Evolutionary conservation across 2,329 filamentous ascomycete species (phyloP), one percentile per base, ranked within the genome.

Genomic region (Hysterium pulicare): DNA sequence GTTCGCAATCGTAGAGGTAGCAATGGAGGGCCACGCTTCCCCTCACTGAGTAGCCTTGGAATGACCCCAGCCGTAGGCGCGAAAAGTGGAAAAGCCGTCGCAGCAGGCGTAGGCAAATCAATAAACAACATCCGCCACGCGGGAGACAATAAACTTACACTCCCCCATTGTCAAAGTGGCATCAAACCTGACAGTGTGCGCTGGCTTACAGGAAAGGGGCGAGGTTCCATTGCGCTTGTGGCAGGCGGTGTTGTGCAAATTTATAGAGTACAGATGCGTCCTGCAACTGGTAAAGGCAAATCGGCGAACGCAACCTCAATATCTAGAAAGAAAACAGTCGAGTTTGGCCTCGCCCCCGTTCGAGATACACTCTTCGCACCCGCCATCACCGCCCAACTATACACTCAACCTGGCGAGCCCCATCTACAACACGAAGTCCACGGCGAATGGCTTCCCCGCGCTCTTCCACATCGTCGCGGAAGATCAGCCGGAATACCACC

Each of bases 61-160:
- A 66, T 69, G 50, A 68, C 68, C 5, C 66, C 69, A 31, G 63
- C 67, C 22, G 66, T 58, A 17, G 67, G 68, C 16, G 82, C 84
- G 5, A 84, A 87, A 53, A 83, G 85, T 9, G 81, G 83, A 19
- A 83, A 85, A 59, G 83, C 82, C 19, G 77, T 90, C 41, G 85
- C 84, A 41, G 83, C 82, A 38, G 84, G 84, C 34, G 82, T 90
- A 48, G 87, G 82, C 59, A 83, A 82, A 59, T 88, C 86, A 3
- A 77, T 89, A n/a, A 69, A 69, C 46, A 84, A 83, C 43, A 77
- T 90, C 44, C 82, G 86, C 35, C 85, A 89, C 54, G 86, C 81
- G 0, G 83, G 83, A 9, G 86, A 89, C 59, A 89, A 87, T 63
- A 80, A 87, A 48, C 77, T 90, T 32, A 79, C 84, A 34, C 71